Percentiles rank a stretch among this genome's conserved stretches.
Conservation (phyloP, 345 rosid species). For the Salix arbutifolia region DNA sequence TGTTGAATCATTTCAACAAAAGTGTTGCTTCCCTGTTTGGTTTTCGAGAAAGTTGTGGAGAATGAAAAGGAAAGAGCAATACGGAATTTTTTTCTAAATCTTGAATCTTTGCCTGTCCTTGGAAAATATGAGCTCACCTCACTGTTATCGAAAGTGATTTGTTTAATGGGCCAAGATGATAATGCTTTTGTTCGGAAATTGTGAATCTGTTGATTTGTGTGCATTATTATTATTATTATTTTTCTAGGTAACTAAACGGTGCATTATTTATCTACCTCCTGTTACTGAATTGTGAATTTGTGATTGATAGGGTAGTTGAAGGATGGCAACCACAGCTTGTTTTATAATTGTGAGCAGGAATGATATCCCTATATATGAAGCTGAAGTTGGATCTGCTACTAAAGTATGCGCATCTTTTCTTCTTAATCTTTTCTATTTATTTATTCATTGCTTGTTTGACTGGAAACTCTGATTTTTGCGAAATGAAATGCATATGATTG, state of each 20-base stretch:
- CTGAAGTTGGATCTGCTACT: constrained; percentile 88
- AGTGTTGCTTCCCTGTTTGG: background rate
- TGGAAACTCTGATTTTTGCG: background rate
- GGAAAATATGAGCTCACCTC: background rate
- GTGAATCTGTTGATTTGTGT: too few species aligned
- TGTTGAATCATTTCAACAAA: background rate
- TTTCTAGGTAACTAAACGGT: background rate
- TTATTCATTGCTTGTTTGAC: background rate
- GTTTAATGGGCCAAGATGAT: background rate
- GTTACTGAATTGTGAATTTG: background rate
- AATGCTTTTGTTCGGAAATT: too few species aligned
- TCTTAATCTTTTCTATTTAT: background rate
- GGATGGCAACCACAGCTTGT: constrained; percentile 84
- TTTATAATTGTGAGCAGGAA: constrained; percentile 85
- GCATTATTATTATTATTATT: background rate
- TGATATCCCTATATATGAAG: constrained; percentile 94
- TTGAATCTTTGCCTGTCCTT: background rate
- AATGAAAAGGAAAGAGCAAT: background rate
- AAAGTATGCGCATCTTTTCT: constrained; percentile 42
- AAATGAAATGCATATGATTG: background rate
- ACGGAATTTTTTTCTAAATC: background rate
- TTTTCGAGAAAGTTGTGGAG: background rate
- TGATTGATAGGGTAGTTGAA: background rate
- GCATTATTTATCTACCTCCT: background rate
- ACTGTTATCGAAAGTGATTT: background rate